A percentile compares a stretch with the other conserved stretches of the same genome.
Conservation (phyloP, 1,284 basidiomycete species). For the Volvariella volvacea region DNA sequence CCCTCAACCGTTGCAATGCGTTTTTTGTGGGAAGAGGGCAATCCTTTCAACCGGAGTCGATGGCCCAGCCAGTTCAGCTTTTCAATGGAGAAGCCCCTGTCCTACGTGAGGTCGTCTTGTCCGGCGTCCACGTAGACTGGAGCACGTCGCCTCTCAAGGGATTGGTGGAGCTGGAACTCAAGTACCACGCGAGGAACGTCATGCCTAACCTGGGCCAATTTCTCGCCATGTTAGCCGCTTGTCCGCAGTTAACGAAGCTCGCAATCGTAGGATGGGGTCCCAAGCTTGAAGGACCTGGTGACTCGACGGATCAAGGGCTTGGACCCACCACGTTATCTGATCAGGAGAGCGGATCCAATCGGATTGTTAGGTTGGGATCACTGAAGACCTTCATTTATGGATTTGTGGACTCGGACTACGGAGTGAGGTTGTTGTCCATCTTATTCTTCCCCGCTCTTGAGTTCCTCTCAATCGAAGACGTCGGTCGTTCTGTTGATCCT, state of each 20-base stretch:
- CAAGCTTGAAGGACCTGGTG: slow-evolving; percentile 16
- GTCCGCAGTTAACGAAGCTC: slow-evolving; percentile 31
- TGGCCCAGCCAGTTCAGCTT: slow-evolving; percentile 31
- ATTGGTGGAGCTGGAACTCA: slow-evolving; percentile 40
- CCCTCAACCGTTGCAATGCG: slow-evolving; percentile 45
- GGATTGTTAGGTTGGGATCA: slow-evolving; percentile 22
- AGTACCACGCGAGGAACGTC: slow-evolving; percentile 44
- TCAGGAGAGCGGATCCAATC: neutral
- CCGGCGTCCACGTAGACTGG: slow-evolving; percentile 52
- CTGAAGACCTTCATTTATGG: slow-evolving; percentile 36
- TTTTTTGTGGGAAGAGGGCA: slow-evolving; percentile 40
- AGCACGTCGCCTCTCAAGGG: slow-evolving; percentile 25
- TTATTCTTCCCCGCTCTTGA: slow-evolving; percentile 34
- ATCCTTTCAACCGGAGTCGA: slow-evolving; percentile 32
- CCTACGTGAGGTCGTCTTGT: slow-evolving; percentile 35
- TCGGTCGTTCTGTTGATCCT: slow-evolving; percentile 28
- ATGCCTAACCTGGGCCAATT: slow-evolving; percentile 42
- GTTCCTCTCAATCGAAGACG: slow-evolving; percentile 36
- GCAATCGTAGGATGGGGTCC: slow-evolving; percentile 46
- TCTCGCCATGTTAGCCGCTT: slow-evolving; percentile 28
- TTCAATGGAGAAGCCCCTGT: slow-evolving; percentile 27
- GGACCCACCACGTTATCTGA: neutral
- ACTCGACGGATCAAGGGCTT: neutral
- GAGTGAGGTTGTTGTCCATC: slow-evolving; percentile 32
- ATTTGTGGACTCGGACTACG: slow-evolving; percentile 37